Evolutionary conservation across 1,284 basidiomycete species (phyloP), one percentile per base, ranked within the genome.

Genomic region (Vanrija sp.): DNA sequence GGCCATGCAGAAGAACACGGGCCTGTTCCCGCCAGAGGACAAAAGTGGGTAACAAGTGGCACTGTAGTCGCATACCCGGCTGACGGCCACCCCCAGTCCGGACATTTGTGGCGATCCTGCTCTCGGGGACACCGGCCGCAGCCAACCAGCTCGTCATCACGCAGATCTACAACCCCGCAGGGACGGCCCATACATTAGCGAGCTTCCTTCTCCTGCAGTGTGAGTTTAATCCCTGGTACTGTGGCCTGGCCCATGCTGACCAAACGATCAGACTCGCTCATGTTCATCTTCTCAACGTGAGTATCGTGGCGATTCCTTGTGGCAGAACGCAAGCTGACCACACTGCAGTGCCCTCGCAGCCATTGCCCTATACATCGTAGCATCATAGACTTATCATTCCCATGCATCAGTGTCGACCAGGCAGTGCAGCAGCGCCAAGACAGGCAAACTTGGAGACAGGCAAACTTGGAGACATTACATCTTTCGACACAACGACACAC

Each of bases 131-230:
- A 9, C 75, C 75, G 4, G 64, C 71, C 2, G 68, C 72, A 0
- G 62, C 66, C 16, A 73, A 73, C 49, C 73, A 75, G 53, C 65
- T 75, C 3, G 73, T 77, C 25, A 63, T 76, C 22, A 76, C 75
- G 1, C 73, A 75, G 49, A 59, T 77, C 24, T 75, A 75, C 47
- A 75, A 75, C 25, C 75, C 76, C 0, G 69, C 62, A 10, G 75
- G 75, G 1, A 63, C 65, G 6, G 69, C 75, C 0, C 63, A 77
- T 47, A 73, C 74, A 0, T 59, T 77, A 1, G 68, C 74, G 0
- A 66, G 63, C 24, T 76, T 75, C 60, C 53, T 77, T 14, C 47
- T 67, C 2, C 42, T 72, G 14, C 73, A 75, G 56, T 76, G 71
- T 73, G 27, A 56, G 69, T 64, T n/a, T 14, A 16, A 3, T 44